Evolutionary conservation across 176 grass and related monocot genomes (phyloP).

Genomic region (Musa beccarii): DNA sequence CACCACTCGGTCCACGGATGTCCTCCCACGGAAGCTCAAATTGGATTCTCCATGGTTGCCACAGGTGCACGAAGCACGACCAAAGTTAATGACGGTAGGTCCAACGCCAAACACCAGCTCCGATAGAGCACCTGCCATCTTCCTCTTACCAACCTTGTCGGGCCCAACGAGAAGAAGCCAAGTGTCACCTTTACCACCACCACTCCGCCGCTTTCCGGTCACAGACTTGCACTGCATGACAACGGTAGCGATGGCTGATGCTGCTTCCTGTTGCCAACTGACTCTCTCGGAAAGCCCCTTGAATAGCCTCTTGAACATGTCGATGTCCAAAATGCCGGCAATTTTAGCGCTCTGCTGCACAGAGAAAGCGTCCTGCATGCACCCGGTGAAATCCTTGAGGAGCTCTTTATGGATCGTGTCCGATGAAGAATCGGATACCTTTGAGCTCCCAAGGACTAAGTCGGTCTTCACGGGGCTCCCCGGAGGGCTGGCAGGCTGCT

Average conservation of each 20-base stretch:
- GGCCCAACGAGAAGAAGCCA: slow-evolving; percentile 92
- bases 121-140: slow-evolving; percentile 71
- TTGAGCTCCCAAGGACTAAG: slow-evolving; percentile 49
- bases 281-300: slow-evolving; percentile 80
- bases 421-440: slow-evolving; percentile 21
- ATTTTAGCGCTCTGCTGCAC: slow-evolving; percentile 64
- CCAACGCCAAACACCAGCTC: slow-evolving; percentile 40
- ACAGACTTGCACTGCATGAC: slow-evolving; percentile 73
- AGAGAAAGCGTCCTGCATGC: slow-evolving; percentile 23
- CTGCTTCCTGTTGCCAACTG: slow-evolving; percentile 77
- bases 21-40: slow-evolving; percentile 55
- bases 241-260: slow-evolving; percentile 67
- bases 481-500: slow-evolving; percentile 35
- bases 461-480: slow-evolving; percentile 85
- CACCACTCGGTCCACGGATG: slow-evolving; percentile 53
- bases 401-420: slow-evolving; percentile 26
- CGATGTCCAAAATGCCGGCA: slow-evolving; percentile 64
- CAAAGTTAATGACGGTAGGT: slow-evolving; percentile 39
- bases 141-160: slow-evolving; percentile 80
- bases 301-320: slow-evolving; percentile 77
- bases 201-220: slow-evolving; percentile 40
- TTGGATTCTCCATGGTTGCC: slow-evolving; percentile 28
- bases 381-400: background rate
- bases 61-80: slow-evolving; percentile 13
- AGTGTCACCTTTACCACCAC: slow-evolving; percentile 53